A percentile compares a stretch with the other conserved stretches of the same genome.
Evolutionary conservation across 2,329 filamentous ascomycete genomes (phyloP).

Genomic region (Talaromyces sp.): DNA sequence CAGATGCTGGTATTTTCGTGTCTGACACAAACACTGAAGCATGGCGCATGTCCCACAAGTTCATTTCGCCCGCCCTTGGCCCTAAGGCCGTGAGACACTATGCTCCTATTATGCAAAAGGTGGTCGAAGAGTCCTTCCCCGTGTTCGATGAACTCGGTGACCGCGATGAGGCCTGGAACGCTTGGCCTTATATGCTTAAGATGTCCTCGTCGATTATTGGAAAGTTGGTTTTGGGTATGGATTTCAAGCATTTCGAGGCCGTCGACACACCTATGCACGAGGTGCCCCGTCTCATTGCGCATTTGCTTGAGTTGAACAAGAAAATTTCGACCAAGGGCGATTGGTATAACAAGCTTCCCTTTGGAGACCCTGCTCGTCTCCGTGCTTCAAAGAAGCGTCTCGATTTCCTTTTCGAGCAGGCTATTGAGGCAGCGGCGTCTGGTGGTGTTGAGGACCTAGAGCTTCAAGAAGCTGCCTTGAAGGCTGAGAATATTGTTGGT

Average conservation of each 20-base stretch:
- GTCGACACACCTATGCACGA: constrained; percentile 51
- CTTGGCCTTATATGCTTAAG: constrained; percentile 53
- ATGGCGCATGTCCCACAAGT: constrained; percentile 57
- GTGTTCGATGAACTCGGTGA: constrained; percentile 52
- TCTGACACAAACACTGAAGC: constrained; percentile 35
- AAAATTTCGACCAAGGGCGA: constrained; percentile 54
- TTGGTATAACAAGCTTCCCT: constrained; percentile 59
- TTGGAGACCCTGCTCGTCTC: constrained; percentile 47
- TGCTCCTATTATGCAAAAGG: constrained; percentile 58
- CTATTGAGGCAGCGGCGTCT: constrained; percentile 20
- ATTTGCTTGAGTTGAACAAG: constrained; percentile 58
- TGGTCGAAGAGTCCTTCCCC: constrained; percentile 52
- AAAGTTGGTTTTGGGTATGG: constrained; percentile 46
- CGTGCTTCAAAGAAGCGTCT: not conserved
- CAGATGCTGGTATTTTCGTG: constrained; percentile 31
- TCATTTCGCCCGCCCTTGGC: constrained; percentile 58
- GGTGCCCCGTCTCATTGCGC: constrained; percentile 53
- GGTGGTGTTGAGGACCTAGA: constrained; percentile 30
- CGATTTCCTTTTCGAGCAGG: constrained; percentile 2
- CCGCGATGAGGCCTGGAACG: constrained; percentile 46
- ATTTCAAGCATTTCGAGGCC: constrained; percentile 46
- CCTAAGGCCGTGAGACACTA: constrained; percentile 64
- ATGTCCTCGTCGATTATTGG: constrained; percentile 47
- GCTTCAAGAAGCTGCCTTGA: constrained; percentile 48
- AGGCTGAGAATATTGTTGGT: constrained; percentile 37